Evolutionary conservation across 257 asterid species (phyloP).

Genomic region (Solanum sparsipilum): DNA sequence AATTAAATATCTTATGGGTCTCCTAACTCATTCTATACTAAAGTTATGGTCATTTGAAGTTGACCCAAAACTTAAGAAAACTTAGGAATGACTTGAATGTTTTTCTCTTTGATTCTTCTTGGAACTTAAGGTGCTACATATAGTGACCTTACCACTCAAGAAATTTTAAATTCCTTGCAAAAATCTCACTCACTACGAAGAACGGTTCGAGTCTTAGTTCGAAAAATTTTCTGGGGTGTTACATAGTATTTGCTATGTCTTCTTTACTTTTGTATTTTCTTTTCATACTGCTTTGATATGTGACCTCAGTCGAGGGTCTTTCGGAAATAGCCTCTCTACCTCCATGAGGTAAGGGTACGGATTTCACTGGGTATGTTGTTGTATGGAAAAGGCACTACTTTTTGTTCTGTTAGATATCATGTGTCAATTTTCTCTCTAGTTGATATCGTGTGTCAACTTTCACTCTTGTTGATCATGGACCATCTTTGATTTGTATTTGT

Average conservation of each 20-base stretch:
- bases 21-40: too few species aligned
- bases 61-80: too few species aligned
- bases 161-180: too few species aligned
- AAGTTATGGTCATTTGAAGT: too few species aligned
- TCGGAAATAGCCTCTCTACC: background rate
- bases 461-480: background rate
- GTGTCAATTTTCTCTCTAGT: background rate
- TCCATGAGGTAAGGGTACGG: background rate
- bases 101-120: too few species aligned
- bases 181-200: too few species aligned
- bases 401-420: background rate
- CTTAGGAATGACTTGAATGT: too few species aligned
- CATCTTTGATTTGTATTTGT: conserved; percentile 9
- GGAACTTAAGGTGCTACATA: too few species aligned
- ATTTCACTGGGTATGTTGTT: background rate
- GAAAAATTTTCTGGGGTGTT: too few species aligned
- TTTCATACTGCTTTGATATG: background rate
- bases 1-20: too few species aligned
- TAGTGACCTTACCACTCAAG: too few species aligned
- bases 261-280: background rate
- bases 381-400: background rate
- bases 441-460: background rate
- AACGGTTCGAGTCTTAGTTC: too few species aligned
- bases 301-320: background rate
- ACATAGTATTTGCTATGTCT: background rate